Evolutionary conservation across 2,329 filamentous ascomycete genomes (phyloP), one percentile per base, ranked within the genome.

Genomic region (Ceratocystis cacaofunesta): DNA sequence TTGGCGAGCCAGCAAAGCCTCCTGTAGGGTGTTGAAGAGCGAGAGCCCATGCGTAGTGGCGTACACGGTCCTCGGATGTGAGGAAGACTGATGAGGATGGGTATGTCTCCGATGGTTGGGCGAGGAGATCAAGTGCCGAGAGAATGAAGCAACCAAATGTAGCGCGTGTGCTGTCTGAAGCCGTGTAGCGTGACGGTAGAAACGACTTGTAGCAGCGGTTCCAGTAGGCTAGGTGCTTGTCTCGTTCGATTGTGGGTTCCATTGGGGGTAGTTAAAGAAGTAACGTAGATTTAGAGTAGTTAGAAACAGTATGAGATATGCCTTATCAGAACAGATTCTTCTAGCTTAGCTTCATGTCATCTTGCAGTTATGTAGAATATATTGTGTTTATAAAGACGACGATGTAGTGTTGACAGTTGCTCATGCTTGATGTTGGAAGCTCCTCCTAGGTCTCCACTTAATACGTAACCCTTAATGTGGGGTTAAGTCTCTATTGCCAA

Each of bases 141-240:
- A 97, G 78, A 70, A 88, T 92, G 78, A 99, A 96, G 78, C 87
- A 95, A 70, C 85, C 91, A 65, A 97, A 84, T 4, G 88, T 88
- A 78, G 97, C 88, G 71, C 94, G 91, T 71, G 87, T 92, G 70
- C 90, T 90, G 77, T 99, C 94, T 74, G 88, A 94, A 73, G 85
- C 81, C 17, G 89, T 95, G 78, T 97, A 99, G 68, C 84, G 81
- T 58, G 85, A 82, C 0, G 94, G 94, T 5, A 99, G 85, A 68
- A 87, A 82, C 28, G 86, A 87, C 73, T 87, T 88, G 69, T 94
- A 82, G 74, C 92, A 96, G 73, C 92, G 86, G 69, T 91, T 84
- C 87, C 92, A 99, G 81, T 96, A 99, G 73, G 88, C 90, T 73
- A 94, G 79, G 74, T 99, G 94, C 66, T 80, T 82, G 61, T 82